Conservation (phyloP, 257 asterid species). For the Fraxinus excelsior region DNA sequence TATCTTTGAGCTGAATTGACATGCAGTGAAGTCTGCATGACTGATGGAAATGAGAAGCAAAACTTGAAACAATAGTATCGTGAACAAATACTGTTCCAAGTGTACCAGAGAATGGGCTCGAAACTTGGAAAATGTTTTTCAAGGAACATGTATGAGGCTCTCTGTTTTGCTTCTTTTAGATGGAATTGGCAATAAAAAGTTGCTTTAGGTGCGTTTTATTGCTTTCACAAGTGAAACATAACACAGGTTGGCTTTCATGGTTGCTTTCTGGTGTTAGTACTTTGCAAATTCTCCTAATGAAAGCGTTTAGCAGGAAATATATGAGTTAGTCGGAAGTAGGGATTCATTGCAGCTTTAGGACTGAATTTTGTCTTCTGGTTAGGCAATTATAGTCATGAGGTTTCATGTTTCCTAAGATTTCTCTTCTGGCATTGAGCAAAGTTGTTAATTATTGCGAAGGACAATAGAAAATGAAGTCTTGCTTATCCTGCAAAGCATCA, state of each 20-base stretch:
- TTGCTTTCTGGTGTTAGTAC: background rate
- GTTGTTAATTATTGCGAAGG: background rate
- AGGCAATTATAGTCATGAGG: slow-evolving; percentile 6
- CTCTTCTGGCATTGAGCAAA: background rate
- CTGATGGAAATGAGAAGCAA: background rate
- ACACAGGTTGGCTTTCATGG: background rate
- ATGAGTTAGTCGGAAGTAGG: slow-evolving; percentile 1
- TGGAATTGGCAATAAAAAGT: background rate
- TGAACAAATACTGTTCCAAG: background rate
- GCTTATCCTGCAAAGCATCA: slow-evolving; percentile 16
- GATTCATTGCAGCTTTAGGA: background rate
- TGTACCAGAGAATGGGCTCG: background rate
- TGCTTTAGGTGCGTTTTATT: background rate
- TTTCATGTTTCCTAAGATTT: slow-evolving; percentile 3
- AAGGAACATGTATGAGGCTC: background rate
- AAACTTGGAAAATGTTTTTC: background rate
- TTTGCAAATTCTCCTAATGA: slow-evolving; percentile 2
- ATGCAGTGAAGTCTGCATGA: slow-evolving; percentile 13
- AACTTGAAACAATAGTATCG: background rate
- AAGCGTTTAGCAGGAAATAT: background rate
- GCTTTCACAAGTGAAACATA: background rate
- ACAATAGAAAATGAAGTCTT: background rate
- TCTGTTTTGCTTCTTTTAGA: background rate
- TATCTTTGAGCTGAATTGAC: slow-evolving; percentile 10
- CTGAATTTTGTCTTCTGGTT: background rate